Evolutionary conservation across 768 basidiomycete species (phyloP), one percentile per base, ranked within the genome.

Genomic region (Serendipita sp.): DNA sequence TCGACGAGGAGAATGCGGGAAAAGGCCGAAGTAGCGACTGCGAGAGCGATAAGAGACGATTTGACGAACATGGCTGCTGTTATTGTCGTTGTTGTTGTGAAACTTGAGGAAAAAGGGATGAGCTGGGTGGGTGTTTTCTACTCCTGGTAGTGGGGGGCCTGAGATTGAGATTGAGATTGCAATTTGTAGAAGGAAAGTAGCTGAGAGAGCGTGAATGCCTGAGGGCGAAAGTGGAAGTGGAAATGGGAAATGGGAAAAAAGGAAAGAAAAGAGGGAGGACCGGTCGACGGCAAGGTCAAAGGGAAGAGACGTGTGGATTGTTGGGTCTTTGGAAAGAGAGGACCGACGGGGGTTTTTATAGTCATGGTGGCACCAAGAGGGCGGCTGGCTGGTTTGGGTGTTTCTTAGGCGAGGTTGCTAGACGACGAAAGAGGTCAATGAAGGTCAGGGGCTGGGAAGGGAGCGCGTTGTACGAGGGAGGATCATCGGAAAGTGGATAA

Each of bases 1-100:
- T 84, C 81, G 35, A 80, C 70, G 79, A 79, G 80, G 38, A 68
- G 67, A 62, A 76, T 74, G 53, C 81, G 81, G 32, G 75, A 77
- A 38, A 77, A 45, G 2, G 53, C 65, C 30, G 63, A 54, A 18
- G 69, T 63, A 47, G 68, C 66, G 16, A 76, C 66, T 8, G 70
- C 48, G 34, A 65, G 63, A 28, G 72, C 58, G 0, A 66, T 64
- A 53, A 70, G 54, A 58, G 69, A 65, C 16, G 65, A 46, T 60
- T 66, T 65, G 65, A 63, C 62, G 46, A 66, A 65, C 66, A 70
- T 62, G 47, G 24, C 63, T 11, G 16, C 32, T 64, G 18, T 63
- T 45, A 1, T 24, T 28, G n/a, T 24, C 1, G 24, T 24, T 24
- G 1, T 24, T 24, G 24, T 24, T 24, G 35, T 63, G 24, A 28